Conservation (phyloP, 768 basidiomycete genomes). For the Thelephora ganbajun region DNA sequence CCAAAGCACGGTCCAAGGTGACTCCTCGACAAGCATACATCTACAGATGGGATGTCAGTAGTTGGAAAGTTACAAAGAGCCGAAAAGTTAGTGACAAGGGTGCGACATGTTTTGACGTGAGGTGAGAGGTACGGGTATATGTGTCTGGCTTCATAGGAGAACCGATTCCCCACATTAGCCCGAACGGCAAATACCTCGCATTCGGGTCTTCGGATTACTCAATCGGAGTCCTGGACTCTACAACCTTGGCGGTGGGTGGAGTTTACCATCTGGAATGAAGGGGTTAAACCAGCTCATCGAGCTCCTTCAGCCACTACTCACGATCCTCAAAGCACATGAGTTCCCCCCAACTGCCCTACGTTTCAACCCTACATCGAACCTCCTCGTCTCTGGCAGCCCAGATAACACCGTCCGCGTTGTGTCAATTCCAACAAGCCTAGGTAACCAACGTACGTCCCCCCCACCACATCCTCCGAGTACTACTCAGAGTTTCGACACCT, state of each 20-base stretch:
- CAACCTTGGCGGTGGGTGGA: slow-evolving; percentile 56
- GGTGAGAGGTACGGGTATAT: slow-evolving; percentile 29
- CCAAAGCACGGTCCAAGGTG: slow-evolving; percentile 32
- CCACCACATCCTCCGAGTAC: not conserved
- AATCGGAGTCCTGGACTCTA: slow-evolving; percentile 72
- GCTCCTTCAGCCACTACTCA: slow-evolving; percentile 57
- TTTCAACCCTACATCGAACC: slow-evolving; percentile 72
- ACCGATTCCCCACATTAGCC: slow-evolving; percentile 24
- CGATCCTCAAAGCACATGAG: slow-evolving; percentile 88
- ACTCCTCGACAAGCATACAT: slow-evolving; percentile 47
- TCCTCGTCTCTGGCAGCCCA: slow-evolving; percentile 81
- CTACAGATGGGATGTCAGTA: slow-evolving; percentile 57
- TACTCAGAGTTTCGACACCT: not conserved
- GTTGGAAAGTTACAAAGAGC: slow-evolving; percentile 51
- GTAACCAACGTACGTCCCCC: slow-evolving; percentile 35
- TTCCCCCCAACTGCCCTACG: slow-evolving; percentile 83
- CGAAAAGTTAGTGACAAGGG: slow-evolving; percentile 69
- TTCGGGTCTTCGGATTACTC: slow-evolving; percentile 81
- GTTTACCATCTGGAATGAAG: not conserved
- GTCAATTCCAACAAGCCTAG: slow-evolving; percentile 45
- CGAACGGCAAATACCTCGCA: slow-evolving; percentile 70
- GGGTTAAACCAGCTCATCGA: too few species aligned
- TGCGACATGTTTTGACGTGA: slow-evolving; percentile 79
- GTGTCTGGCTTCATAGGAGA: not conserved
- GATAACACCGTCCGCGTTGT: slow-evolving; percentile 80